Evolutionary conservation across 192 early-diverging fungal species (phyloP).

Genomic region (Coemansia erecta): DNA sequence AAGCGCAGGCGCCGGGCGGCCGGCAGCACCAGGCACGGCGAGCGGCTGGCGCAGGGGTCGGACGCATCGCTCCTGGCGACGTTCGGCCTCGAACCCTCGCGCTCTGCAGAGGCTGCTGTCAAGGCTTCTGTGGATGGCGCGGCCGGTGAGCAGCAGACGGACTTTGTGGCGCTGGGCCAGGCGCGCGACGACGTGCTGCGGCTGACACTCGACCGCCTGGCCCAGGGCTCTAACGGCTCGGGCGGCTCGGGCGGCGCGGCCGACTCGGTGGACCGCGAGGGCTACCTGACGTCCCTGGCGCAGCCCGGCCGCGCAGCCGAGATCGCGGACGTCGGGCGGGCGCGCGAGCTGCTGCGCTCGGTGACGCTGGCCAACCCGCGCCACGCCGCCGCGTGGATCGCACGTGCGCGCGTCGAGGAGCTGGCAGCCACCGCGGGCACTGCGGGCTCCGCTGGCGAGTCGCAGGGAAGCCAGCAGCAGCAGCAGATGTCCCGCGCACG

Average conservation of each 20-base stretch:
- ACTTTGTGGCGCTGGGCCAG: conserved; percentile 90
- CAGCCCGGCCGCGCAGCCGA: conserved; percentile 72
- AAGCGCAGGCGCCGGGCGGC: conserved; percentile 65
- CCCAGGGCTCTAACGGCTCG: too few species aligned
- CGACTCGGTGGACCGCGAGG: conserved; percentile 85
- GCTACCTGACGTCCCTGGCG: conserved; percentile 92
- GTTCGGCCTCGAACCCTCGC: conserved; percentile 3
- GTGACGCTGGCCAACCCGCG: conserved; percentile 94
- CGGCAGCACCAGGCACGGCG: conserved; percentile 19
- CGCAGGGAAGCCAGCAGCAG: too few species aligned
- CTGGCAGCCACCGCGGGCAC: too few species aligned
- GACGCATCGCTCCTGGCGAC: conserved; percentile 58
- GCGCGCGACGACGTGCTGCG: conserved; percentile 79
- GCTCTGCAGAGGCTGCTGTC: neutral
- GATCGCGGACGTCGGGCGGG: conserved; percentile 85
- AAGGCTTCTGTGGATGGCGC: conserved; percentile 42
- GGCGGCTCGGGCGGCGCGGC: neutral
- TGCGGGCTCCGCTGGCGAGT: too few species aligned
- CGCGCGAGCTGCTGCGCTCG: conserved; percentile 81
- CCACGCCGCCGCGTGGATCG: conserved; percentile 97
- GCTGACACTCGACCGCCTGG: conserved; percentile 85
- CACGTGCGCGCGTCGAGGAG: conserved; percentile 95
- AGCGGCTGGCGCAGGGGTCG: conserved; percentile 55
- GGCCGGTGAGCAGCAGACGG: conserved; percentile 58
- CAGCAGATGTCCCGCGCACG: conserved; percentile 81